Evolutionary conservation across 345 rosid species (phyloP).

Genomic region (Passiflora organensis): DNA sequence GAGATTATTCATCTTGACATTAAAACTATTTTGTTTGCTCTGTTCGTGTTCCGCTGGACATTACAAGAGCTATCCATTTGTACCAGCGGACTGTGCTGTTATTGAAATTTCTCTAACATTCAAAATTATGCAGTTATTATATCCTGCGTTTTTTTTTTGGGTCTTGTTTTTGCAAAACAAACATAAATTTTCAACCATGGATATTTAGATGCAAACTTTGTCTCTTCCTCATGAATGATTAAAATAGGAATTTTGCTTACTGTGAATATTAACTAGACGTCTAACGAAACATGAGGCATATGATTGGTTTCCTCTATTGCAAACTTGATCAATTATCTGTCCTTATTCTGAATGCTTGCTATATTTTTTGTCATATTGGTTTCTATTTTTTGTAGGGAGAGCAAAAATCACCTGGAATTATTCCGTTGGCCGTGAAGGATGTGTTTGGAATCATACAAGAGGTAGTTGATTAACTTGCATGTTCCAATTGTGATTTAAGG

Average conservation of each 20-base stretch:
- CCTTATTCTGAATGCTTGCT: too few species aligned
- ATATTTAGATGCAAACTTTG: too few species aligned
- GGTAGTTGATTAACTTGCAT: constrained; percentile 34
- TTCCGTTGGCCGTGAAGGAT: constrained; percentile 90
- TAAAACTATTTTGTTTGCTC: neutral
- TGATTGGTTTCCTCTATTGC: neutral
- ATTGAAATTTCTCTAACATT: too few species aligned
- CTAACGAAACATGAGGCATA: too few species aligned
- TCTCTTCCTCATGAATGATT: too few species aligned
- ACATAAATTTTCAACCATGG: too few species aligned
- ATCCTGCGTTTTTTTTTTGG: too few species aligned
- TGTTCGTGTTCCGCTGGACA: neutral
- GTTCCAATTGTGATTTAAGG: neutral
- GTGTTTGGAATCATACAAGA: constrained; percentile 95
- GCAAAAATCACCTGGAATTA: constrained; percentile 93
- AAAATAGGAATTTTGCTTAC: too few species aligned
- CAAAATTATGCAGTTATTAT: too few species aligned
- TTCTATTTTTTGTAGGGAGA: constrained; percentile 54
- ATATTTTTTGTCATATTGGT: too few species aligned
- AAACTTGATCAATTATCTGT: neutral
- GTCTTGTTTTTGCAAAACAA: too few species aligned
- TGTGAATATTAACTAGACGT: too few species aligned
- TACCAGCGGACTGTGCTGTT: constrained; percentile 2
- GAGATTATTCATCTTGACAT: neutral
- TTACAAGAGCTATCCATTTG: neutral